Evolutionary conservation across 805 yeast genomes (phyloP).

Genomic region (Candida khao-thaluensis): DNA sequence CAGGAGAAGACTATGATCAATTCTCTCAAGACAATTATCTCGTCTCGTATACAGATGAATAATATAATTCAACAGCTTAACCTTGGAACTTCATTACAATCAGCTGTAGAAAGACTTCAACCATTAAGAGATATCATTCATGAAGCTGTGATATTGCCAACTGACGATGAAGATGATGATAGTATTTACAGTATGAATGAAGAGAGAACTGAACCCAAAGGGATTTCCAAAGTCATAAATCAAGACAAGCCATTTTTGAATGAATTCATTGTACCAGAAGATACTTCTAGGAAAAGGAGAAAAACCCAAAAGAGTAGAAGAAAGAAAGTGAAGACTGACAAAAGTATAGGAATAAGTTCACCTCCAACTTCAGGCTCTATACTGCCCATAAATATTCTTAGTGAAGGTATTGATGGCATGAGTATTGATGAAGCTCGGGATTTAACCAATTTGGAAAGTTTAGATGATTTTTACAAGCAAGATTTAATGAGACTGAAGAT

Average conservation of each 20-base stretch:
- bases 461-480: slow-evolving; percentile 39
- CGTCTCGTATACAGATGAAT: slow-evolving; percentile 43
- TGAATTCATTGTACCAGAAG: slow-evolving; percentile 52
- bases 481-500: slow-evolving; percentile 48
- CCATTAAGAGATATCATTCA: slow-evolving; percentile 45
- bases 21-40: slow-evolving; percentile 35
- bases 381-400: neutral
- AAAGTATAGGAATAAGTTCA: slow-evolving; percentile 23
- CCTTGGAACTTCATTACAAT: slow-evolving; percentile 48
- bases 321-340: slow-evolving; percentile 8
- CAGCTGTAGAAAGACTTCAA: slow-evolving; percentile 55
- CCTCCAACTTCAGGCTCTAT: neutral
- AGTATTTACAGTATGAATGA: slow-evolving; percentile 2
- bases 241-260: slow-evolving; percentile 46
- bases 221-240: slow-evolving; percentile 48
- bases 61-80: slow-evolving; percentile 40
- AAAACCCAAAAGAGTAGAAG: slow-evolving; percentile 1
- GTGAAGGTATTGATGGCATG: slow-evolving; percentile 34
- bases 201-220: slow-evolving; percentile 50
- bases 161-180: slow-evolving; percentile 38
- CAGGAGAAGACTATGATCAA: slow-evolving; percentile 12
- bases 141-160: slow-evolving; percentile 48
- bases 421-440: slow-evolving; percentile 33
- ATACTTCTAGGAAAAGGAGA: slow-evolving; percentile 1
- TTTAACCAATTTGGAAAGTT: slow-evolving; percentile 35